Evolutionary conservation across 495 filamentous ascomycete genomes (phyloP).

Genomic region (Aspergillus indologenus): DNA sequence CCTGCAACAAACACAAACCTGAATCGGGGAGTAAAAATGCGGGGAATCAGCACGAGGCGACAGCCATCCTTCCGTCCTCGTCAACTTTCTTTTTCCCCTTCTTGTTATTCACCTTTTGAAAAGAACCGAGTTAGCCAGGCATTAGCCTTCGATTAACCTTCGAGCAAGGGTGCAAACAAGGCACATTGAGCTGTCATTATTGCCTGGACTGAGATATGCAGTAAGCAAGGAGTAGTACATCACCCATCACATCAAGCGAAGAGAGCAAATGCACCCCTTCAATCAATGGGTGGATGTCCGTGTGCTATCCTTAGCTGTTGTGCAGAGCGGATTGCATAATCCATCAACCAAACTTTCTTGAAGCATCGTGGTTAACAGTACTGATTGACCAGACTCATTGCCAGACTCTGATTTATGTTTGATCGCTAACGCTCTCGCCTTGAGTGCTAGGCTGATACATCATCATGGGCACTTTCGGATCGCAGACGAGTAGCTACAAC

Average conservation of each 20-base stretch:
- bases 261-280: not conserved
- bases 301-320: not conserved
- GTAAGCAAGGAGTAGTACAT: not conserved
- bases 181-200: not conserved
- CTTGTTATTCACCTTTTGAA: too few relatives aligned
- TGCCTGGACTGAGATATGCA: not conserved
- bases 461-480: slow-evolving; percentile 26
- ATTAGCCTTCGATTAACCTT: too few relatives aligned
- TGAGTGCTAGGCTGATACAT: not conserved
- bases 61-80: not conserved
- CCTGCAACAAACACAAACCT: too few relatives aligned
- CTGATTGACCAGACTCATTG: too few relatives aligned
- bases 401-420: too few relatives aligned
- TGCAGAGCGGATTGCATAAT: not conserved
- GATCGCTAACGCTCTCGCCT: not conserved
- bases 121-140: too few relatives aligned
- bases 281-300: not conserved
- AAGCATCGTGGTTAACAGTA: too few relatives aligned
- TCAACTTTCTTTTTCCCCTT: not conserved
- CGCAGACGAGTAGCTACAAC: slow-evolving; percentile 35
- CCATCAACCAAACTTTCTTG: not conserved
- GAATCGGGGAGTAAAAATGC: not conserved
- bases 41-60: not conserved
- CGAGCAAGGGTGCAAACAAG: not conserved
- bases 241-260: not conserved